A percentile compares a stretch with the other conserved stretches of the same genome.
These are phyloP conservation scores for Mallotus japonicus DNA, from an alignment of 441 rosid species.

Conservation along the genomic window DNA sequence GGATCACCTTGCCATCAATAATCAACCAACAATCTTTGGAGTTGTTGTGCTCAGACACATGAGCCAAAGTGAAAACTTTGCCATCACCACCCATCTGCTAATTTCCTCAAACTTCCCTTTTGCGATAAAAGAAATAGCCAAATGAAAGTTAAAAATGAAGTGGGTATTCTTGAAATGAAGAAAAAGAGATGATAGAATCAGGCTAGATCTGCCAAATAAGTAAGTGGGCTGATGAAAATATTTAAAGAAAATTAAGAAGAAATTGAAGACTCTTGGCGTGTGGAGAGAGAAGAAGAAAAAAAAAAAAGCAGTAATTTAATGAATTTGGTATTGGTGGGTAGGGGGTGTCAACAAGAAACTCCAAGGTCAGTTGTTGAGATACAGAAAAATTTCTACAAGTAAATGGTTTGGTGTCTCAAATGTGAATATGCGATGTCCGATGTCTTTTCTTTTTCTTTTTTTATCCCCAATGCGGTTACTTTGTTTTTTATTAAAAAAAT, in stretches of 20 bases:
- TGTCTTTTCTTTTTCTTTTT: background rate
- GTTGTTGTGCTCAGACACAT: conserved; percentile 59
- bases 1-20: conserved; percentile 63
- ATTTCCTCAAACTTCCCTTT: background rate
- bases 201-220: background rate
- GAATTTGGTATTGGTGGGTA: background rate
- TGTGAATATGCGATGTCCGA: background rate
- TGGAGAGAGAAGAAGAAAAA: background rate
- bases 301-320: background rate
- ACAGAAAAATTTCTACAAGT: background rate
- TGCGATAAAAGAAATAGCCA: background rate
- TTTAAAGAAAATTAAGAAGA: no score
- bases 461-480: background rate
- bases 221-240: background rate
- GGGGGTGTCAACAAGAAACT: background rate
- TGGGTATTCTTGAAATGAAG: conserved; percentile 6
- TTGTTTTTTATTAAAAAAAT: no score
- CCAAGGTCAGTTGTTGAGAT: background rate
- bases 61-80: conserved; percentile 59
- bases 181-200: background rate
- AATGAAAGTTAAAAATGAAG: background rate
- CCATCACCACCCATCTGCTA: conserved; percentile 41
- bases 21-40: conserved; percentile 69
- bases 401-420: background rate
- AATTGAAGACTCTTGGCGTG: background rate